Conservation (phyloP, 768 basidiomycete genomes). For the Udeniomyces megalosporus region DNA sequence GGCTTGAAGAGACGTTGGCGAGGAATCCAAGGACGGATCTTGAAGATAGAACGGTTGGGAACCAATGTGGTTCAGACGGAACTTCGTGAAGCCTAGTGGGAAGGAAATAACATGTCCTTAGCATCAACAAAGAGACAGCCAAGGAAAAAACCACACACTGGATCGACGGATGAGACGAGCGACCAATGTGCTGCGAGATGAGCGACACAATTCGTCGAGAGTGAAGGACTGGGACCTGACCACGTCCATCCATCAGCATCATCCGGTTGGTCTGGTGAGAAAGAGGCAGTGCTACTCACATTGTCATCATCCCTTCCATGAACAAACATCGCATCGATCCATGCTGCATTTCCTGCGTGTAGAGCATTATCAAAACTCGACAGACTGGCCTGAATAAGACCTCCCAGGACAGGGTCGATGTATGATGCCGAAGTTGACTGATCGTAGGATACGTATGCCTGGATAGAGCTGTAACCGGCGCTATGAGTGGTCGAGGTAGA, state of each 20-base stretch:
- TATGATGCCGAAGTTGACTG: slow-evolving; percentile 60
- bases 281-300: slow-evolving; percentile 24
- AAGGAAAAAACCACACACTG: neutral
- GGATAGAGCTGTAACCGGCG: slow-evolving; percentile 71
- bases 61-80: slow-evolving; percentile 52
- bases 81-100: slow-evolving; percentile 45
- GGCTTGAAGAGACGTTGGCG: slow-evolving; percentile 23
- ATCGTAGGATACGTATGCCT: slow-evolving; percentile 60
- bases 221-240: slow-evolving; percentile 57
- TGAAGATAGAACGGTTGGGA: slow-evolving; percentile 43
- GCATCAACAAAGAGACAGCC: neutral
- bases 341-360: slow-evolving; percentile 58
- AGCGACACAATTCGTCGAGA: slow-evolving; percentile 41
- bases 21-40: slow-evolving; percentile 44
- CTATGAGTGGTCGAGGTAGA: slow-evolving; percentile 38
- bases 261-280: neutral
- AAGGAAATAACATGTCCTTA: neutral
- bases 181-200: slow-evolving; percentile 6
- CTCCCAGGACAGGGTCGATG: slow-evolving; percentile 54
- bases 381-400: slow-evolving; percentile 55
- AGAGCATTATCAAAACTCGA: slow-evolving; percentile 78
- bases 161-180: neutral
- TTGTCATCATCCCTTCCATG: slow-evolving; percentile 66
- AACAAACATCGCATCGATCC: slow-evolving; percentile 53
- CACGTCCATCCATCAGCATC: neutral